These are phyloP conservation scores for Cymbidium sinense DNA, from an alignment of 106 monocot species.

Conservation along the genomic window DNA sequence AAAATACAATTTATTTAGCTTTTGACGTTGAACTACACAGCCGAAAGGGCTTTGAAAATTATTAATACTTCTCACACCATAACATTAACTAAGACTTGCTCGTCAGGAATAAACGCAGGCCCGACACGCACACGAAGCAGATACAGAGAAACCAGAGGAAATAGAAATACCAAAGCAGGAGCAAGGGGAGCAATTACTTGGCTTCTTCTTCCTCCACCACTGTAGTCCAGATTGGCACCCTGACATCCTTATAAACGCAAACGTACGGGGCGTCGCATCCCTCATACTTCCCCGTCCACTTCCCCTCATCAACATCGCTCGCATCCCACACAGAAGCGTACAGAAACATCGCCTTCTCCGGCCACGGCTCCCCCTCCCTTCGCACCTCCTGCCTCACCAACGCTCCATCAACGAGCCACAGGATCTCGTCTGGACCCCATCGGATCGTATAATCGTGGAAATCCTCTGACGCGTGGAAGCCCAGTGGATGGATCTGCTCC, in stretches of 20 bases:
- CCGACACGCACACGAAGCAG: too few species aligned
- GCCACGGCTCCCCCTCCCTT: conserved; percentile 31
- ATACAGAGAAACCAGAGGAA: too few species aligned
- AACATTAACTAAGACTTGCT: too few species aligned
- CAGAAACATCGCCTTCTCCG: conserved; percentile 55
- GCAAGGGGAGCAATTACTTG: neutral
- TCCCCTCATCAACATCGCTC: conserved; percentile 50
- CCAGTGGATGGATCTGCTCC: conserved; percentile 43
- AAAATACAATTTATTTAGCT: too few species aligned
- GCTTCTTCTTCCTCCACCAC: conserved; percentile 22
- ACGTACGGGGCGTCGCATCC: conserved; percentile 60
- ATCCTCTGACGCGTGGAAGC: conserved; percentile 48
- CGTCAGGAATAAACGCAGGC: too few species aligned
- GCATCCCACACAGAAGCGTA: conserved; percentile 79
- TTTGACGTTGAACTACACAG: too few species aligned
- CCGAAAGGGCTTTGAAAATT: too few species aligned
- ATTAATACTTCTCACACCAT: too few species aligned
- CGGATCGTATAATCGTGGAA: conserved; percentile 62
- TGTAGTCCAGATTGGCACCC: conserved; percentile 30
- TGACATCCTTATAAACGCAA: conserved; percentile 56
- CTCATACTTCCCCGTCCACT: conserved; percentile 52
- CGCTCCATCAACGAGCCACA: conserved; percentile 50
- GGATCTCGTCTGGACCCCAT: conserved; percentile 37
- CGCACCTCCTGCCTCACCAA: conserved; percentile 44
- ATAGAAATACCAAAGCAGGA: too few species aligned